Base-by-base conservation (phyloP, 805 yeast genomes). In the Komagataella populi region DNA sequence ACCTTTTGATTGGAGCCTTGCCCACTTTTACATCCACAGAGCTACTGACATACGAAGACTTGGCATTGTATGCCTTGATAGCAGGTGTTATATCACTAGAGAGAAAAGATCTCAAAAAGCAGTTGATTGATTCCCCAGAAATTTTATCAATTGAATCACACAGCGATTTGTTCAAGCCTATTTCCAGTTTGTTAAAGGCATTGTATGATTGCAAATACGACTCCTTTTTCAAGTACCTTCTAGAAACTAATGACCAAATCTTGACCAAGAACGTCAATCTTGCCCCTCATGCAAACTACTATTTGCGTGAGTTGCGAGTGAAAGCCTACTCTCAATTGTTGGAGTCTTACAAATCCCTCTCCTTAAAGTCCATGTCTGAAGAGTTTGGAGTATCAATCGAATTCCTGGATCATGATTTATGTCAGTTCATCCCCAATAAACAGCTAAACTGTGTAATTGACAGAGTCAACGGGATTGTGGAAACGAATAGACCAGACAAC, bases 21-120 rank as follows among this genome's bases (percentile, higher is more conserved):
- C 89, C 98, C 7, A 93, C 99, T 2, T 93, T 93, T 69, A 91
- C 98, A 1, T 87, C 96, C 14, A 83, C 88, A 2, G 99, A 93
- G 65, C 71, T 93, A 55, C 78, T 96, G 51, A 77, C 87, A 3
- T 93, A 93, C 69, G 95, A 88, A 62, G 84, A 87, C 63, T 83
- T 93, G 55, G 97, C 95, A 2, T 84, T 81, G 50, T 90, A 84
- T 61, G 90, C 97, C 3, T 78, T 89, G 39, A 77, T 90, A 14
- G 79, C 95, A n/a, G 98, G 98, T 45, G 82, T 88, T 1, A 74
- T 91, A 53, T 70, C 91, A 1, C 75, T 93, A 55, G 86, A 79
- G 57, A 81, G 99, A 63, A 87, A 83, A 10, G 93, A 88, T 55
- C 71, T 93, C 59, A 93, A 91, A 68, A 71, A 73, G 45, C 87